Conservation (phyloP, 371 early-diverging fungal genomes). For the Circinella umbellata region DNA sequence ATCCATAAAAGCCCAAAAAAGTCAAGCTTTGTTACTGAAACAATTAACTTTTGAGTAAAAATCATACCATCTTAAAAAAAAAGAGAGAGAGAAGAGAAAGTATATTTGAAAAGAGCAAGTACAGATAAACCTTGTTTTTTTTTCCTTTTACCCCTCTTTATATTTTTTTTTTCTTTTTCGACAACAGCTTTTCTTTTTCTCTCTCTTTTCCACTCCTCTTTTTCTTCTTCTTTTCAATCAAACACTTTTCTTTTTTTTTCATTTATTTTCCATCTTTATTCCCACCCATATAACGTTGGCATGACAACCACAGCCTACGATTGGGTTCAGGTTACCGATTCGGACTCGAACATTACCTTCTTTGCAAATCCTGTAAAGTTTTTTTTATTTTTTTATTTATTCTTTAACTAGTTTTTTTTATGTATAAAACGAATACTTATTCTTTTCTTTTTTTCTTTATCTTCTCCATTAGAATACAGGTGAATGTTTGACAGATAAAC, state of each 20-base stretch:
- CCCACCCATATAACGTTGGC: slow-evolving; percentile 10
- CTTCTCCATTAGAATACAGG: slow-evolving; percentile 20
- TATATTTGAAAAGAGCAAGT: too few relatives aligned
- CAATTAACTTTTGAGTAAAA: too few relatives aligned
- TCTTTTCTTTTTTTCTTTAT: neutral
- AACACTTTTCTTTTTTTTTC: neutral
- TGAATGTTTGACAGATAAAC: slow-evolving; percentile 25
- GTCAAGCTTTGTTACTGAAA: too few relatives aligned
- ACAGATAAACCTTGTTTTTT: too few relatives aligned
- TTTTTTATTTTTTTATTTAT: neutral
- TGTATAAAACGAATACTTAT: neutral
- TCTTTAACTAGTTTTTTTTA: neutral
- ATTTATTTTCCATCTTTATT: slow-evolving; percentile 6
- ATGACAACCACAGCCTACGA: slow-evolving; percentile 18
- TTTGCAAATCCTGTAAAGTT: slow-evolving; percentile 21
- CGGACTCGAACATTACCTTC: slow-evolving; percentile 19
- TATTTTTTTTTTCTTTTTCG: neutral
- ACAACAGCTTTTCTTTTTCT: neutral
- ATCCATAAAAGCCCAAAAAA: neutral
- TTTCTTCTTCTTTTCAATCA: neutral
- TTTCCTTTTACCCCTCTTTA: neutral
- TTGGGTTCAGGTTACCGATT: slow-evolving; percentile 28
- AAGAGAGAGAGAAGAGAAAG: too few relatives aligned
- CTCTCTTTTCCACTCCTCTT: neutral
- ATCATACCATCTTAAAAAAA: too few relatives aligned